Base-by-base conservation (phyloP, 192 early-diverging fungal genomes). In the Dissophora globulifera region DNA sequence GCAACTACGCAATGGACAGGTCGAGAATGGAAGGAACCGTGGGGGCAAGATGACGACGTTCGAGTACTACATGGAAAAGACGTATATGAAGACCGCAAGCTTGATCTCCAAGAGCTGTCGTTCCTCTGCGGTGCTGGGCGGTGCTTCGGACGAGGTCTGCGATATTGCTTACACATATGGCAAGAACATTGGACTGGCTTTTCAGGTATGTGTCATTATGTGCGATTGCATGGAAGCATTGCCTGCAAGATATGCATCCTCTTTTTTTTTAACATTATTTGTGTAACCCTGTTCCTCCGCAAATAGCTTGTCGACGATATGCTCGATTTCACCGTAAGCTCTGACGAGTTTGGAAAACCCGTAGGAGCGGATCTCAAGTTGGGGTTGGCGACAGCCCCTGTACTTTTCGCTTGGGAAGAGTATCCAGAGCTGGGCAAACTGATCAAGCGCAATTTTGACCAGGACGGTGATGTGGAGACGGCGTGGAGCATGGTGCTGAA, bases 41-140 rank as follows among this genome's bases (percentile, higher is more conserved):
- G 57, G 38, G 10, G 58, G 62, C 16, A 32, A 47, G 29, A 80
- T 74, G 74, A 80, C 79, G 16, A 83, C 89, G 3, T 94, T 99
- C 68, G 87, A 92, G 32, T 95, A 97, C 81, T 99, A 99, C 65
- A 82, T 99, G 82, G 87, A 96, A 61, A 96, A 97, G 79, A 95
- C 91, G 1, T 99, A 97, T 58, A 83, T 97, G 79, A 99, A 99
- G 76, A 99, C 96, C 0, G 97, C 93, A 17, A 91, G 90, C 66
- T 81, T 99, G 74, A 95, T 99, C 46, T 95, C 96, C 31, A 95
- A 97, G 66, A 93, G 92, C 71, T 96, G 95, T 69, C 85, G 88
- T 19, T 91, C 93, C 4, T 87, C 95, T 25, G 92, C 94, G 7
- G 90, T 97, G 7, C 81, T 99, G 25, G 94, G 94, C 55, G 93